phyloP scores from a whole-genome alignment of 257 asterid genomes.

The Primulina eburnea region DNA sequence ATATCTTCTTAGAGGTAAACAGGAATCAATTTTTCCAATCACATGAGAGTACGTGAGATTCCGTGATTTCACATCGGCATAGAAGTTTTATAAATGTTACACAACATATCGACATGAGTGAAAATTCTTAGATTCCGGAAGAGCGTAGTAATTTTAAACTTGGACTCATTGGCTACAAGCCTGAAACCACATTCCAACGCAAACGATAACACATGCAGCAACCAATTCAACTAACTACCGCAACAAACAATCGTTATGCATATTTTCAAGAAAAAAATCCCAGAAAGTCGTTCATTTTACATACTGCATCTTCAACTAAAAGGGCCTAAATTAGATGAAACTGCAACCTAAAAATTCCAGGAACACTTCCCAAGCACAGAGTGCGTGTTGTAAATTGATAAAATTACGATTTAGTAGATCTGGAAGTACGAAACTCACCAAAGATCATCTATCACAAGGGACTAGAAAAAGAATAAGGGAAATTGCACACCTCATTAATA shows the following conservation, averaged over 20 bases:
- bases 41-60: background rate
- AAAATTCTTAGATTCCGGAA: background rate
- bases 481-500: slow-evolving; percentile 42
- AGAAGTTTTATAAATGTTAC: background rate
- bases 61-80: background rate
- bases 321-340: background rate
- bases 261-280: background rate
- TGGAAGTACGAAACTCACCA: background rate
- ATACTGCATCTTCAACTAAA: no score
- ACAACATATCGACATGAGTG: background rate
- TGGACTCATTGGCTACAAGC: background rate
- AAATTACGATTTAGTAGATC: background rate
- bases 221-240: background rate
- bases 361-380: background rate
- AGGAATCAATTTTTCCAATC: background rate
- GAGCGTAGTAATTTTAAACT: background rate
- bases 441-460: background rate
- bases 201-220: background rate
- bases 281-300: background rate
- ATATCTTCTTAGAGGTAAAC: background rate
- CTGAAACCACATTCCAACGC: background rate
- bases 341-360: background rate
- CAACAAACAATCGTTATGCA: no score
- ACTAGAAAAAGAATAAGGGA: background rate
- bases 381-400: background rate